Conservation (phyloP, 2,329 filamentous ascomycete species). For the Neofusicoccum sp. region DNA sequence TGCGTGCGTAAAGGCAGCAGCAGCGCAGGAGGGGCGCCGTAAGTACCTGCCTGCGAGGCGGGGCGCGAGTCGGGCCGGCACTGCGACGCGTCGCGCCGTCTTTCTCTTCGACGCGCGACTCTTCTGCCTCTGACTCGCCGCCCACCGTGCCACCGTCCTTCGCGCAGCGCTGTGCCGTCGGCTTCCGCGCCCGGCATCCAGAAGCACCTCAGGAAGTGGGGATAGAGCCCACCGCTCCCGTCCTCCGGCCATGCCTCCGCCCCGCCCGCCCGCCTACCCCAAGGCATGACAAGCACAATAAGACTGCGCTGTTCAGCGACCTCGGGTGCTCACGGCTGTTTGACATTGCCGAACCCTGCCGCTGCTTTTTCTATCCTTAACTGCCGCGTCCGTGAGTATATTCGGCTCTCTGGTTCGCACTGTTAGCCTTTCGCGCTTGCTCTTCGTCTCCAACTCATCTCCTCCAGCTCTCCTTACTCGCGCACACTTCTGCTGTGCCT, state of each 20-base stretch:
- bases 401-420: too few relatives aligned
- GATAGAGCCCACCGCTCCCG: neutral
- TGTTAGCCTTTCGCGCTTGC: too few relatives aligned
- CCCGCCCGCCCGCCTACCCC: neutral
- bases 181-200: constrained; percentile 6
- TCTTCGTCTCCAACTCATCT: too few relatives aligned
- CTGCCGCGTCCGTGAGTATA: too few relatives aligned
- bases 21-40: too few relatives aligned
- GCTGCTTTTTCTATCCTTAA: neutral
- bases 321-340: constrained; percentile 7
- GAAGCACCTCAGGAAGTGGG: neutral
- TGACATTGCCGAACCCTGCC: neutral
- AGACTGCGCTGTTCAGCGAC: neutral
- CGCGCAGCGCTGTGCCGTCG: neutral
- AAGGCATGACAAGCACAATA: neutral
- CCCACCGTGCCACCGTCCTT: neutral
- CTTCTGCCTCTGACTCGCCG: neutral
- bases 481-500: neutral
- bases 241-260: neutral
- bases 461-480: too few relatives aligned
- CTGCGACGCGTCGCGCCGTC: neutral
- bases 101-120: neutral
- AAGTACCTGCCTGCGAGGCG: too few relatives aligned
- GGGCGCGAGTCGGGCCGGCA: too few relatives aligned
- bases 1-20: too few relatives aligned